Evolutionary conservation across 495 filamentous ascomycete genomes (phyloP), one percentile per base, ranked within the genome.

Genomic region (Penicillium malachiteum): DNA sequence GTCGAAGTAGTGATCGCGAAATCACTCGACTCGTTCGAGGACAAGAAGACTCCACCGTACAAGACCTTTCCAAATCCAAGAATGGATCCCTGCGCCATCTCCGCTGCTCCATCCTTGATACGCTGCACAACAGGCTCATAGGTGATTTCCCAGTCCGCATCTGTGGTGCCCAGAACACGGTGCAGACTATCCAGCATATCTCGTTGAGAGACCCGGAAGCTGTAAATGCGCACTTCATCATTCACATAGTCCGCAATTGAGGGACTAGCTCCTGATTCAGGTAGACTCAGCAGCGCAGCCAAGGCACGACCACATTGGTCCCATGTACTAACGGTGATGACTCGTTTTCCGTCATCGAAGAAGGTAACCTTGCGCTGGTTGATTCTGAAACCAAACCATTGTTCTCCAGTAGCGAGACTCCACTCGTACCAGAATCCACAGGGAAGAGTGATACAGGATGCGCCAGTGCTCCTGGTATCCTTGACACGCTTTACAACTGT

Each of bases 391-490:
- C 81, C 81, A 55, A 70, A 82, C 57, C 57, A 60, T 1, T 55
- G 21, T 1, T 64, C 57, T 0, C 70, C 66, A 8, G 58, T 31
- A 0, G 65, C 65, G 3, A 83, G 55, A 52, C 72, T 78, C 50
- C 68, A 80, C 39, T 83, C 81, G 62, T 82, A 84, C 81, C 81
- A 83, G 59, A 81, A 79, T 1, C 71, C 70, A 44, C 71, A 77
- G 1, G 59, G 45, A 5, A 88, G 53, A 0, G 56, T 68, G 21
- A 87, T 71, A 68, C 72, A 84, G n/a, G 72, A 71, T 42, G 69
- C 75, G 16, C 63, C 58, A 0, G 78, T 80, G 0, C 64, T 57
- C 46, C 80, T 69, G 50, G 85, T 73, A n/a, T 74, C 60, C 1
- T 51, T 35, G 1, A 55, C 9, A 8, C 59, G 30, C 1, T 42